These are phyloP conservation scores for Ophiosphaerella korrae DNA, from an alignment of 2,329 filamentous ascomycete species.

Conservation along the genomic window DNA sequence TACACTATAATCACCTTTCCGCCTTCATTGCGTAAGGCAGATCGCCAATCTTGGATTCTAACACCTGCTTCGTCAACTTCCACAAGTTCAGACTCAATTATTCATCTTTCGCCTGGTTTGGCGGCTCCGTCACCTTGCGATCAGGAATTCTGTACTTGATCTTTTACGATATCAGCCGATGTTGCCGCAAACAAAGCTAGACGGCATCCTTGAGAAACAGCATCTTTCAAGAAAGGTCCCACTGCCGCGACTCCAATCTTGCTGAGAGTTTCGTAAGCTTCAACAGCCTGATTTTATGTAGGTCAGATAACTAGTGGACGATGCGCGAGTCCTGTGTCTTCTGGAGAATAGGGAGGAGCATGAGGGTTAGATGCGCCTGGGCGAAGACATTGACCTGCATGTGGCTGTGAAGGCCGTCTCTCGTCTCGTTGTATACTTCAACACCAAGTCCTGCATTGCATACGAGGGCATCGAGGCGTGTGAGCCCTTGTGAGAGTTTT, in stretches of 20 bases:
- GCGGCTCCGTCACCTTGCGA: constrained; percentile 52
- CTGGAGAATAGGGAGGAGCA: constrained; percentile 52
- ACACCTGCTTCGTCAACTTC: constrained; percentile 52
- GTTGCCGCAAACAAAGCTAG: constrained; percentile 56
- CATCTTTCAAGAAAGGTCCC: constrained; percentile 57
- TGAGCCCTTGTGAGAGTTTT: constrained; percentile 48
- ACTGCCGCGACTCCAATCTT: constrained; percentile 52
- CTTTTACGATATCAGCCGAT: constrained; percentile 49
- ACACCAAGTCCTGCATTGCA: constrained; percentile 59
- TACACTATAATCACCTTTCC: not conserved
- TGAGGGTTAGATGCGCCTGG: constrained; percentile 56
- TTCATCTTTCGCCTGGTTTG: constrained; percentile 51
- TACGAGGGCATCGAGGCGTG: constrained; percentile 54
- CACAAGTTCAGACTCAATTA: constrained; percentile 53
- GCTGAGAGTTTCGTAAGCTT: constrained; percentile 56
- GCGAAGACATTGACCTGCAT: constrained; percentile 59
- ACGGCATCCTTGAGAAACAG: constrained; percentile 54
- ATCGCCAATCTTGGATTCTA: constrained; percentile 49
- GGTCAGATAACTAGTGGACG: constrained; percentile 57
- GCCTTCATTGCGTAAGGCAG: constrained; percentile 36
- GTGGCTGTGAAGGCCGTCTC: constrained; percentile 57
- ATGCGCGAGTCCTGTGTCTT: constrained; percentile 54
- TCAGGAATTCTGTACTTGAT: constrained; percentile 56
- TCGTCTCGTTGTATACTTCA: constrained; percentile 55
- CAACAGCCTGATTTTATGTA: constrained; percentile 56